Evolutionary conservation across 192 early-diverging fungal species (phyloP).

Genomic region (Linnemannia zychae): DNA sequence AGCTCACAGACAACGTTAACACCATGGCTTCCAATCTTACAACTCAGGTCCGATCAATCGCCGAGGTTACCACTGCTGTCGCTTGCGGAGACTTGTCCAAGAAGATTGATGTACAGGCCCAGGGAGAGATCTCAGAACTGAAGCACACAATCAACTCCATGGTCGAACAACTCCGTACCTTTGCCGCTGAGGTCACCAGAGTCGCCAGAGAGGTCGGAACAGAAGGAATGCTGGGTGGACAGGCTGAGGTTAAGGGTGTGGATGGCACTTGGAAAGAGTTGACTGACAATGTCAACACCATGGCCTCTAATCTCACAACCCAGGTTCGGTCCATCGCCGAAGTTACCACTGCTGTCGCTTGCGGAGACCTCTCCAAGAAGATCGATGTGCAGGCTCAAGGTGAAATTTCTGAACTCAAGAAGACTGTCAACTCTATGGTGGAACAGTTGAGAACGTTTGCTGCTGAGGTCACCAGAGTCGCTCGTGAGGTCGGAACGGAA

Average conservation of each 20-base stretch:
- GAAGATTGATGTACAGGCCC: slow-evolving; percentile 62
- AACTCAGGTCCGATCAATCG: slow-evolving; percentile 71
- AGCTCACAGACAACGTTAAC: slow-evolving; percentile 76
- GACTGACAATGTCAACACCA: slow-evolving; percentile 81
- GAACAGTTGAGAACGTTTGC: slow-evolving; percentile 75
- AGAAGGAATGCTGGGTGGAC: slow-evolving; percentile 78
- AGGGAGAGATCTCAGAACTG: slow-evolving; percentile 71
- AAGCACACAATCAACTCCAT: slow-evolving; percentile 75
- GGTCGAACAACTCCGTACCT: slow-evolving; percentile 76
- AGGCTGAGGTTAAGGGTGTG: slow-evolving; percentile 73
- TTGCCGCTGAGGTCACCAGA: slow-evolving; percentile 78
- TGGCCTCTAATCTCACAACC: slow-evolving; percentile 75
- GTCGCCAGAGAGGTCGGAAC: slow-evolving; percentile 80
- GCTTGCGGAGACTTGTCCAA: slow-evolving; percentile 68
- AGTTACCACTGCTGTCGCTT: slow-evolving; percentile 78
- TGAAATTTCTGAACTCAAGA: slow-evolving; percentile 74
- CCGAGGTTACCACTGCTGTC: slow-evolving; percentile 70
- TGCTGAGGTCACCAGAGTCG: slow-evolving; percentile 74
- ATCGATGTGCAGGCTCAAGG: slow-evolving; percentile 68
- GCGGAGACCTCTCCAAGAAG: slow-evolving; percentile 73
- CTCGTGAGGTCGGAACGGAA: slow-evolving; percentile 74
- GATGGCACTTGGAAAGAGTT: slow-evolving; percentile 81
- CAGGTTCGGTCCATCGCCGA: slow-evolving; percentile 78
- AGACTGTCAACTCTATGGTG: slow-evolving; percentile 76
- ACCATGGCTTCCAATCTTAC: slow-evolving; percentile 76